Evolutionary conservation across 140 eudicot genomes (phyloP), one percentile per base, ranked within the genome.

Genomic region (Flaveria floridana): DNA sequence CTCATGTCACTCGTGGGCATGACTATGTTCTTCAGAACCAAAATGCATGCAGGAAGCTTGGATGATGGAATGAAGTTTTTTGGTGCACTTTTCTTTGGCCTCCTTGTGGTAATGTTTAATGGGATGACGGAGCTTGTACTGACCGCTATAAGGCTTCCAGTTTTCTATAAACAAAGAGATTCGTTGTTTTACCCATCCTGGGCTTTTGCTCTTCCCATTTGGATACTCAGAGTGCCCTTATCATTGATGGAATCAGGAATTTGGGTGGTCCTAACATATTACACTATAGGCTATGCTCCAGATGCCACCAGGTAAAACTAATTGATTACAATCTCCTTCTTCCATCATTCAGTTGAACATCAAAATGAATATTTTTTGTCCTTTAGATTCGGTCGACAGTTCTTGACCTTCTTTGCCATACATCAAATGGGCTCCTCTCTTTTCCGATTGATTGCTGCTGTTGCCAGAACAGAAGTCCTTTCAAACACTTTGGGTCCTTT

Each of bases 201-300:
- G 89, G 84, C 89, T 48, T 85, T 73, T 72, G 86, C 79, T 21
- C 59, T 85, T 74, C 89, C 89, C 1, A 71, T 82, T 71, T 79
- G 84, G 80, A 14, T 85, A 14, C 79, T 82, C 13, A 68, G 84
- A 62, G 73, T 87, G 11, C 91, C 91, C 9, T 19, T 87, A 20
- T 87, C 91, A n/a, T 50, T 84, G 2, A 30, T 84, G 76, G 91
- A 87, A 66, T 84, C 91, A 2, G 75, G 62, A 42, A 76, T 87
- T 51, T 87, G 88, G 88, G 79, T 87, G 19, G 14, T 50, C 65
- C 83, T 87, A 58, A 87, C 91, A 2, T 87, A 84, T 68, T 87
- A 87, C 81, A 76, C 87, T 1, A 74, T 87, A 12, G 91, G 89
- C 64, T 84, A 75, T 87, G 91, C 91, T 75, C 91, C 87, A 51